These are phyloP conservation scores for Leccinum barrowsii DNA, from an alignment of 768 basidiomycete genomes.

Conservation along the genomic window DNA sequence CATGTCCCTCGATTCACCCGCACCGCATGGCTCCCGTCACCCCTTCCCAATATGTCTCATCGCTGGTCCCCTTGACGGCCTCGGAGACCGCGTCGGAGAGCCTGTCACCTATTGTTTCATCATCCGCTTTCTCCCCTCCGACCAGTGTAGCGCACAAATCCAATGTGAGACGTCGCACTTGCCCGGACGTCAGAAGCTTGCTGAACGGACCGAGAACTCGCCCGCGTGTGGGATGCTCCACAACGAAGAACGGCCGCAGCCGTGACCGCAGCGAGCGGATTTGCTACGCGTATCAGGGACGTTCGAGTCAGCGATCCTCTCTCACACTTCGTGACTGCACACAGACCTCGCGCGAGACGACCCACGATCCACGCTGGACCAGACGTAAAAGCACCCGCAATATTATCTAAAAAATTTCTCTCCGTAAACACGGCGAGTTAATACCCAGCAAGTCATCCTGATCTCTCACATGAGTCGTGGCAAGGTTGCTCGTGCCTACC, in stretches of 20 bases:
- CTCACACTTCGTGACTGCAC: not conserved
- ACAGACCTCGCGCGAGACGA: slow-evolving; percentile 45
- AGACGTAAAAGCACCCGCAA: slow-evolving; percentile 61
- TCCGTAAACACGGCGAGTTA: slow-evolving; percentile 5
- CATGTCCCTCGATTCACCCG: slow-evolving; percentile 26
- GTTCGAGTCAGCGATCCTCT: slow-evolving; percentile 10
- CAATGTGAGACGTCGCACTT: slow-evolving; percentile 55
- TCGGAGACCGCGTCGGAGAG: slow-evolving; percentile 23
- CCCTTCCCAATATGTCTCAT: slow-evolving; percentile 31
- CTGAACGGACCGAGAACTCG: slow-evolving; percentile 72
- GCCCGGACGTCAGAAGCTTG: slow-evolving; percentile 47
- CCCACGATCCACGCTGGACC: slow-evolving; percentile 49
- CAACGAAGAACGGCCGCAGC: slow-evolving; percentile 75
- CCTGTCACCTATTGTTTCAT: slow-evolving; percentile 11
- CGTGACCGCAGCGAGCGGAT: slow-evolving; percentile 51
- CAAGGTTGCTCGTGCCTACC: slow-evolving; percentile 53
- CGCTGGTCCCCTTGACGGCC: slow-evolving; percentile 28
- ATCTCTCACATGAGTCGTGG: slow-evolving; percentile 55
- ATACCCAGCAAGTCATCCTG: not conserved
- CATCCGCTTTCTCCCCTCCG: slow-evolving; percentile 1
- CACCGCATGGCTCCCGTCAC: slow-evolving; percentile 25
- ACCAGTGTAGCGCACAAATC: slow-evolving; percentile 49
- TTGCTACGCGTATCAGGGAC: slow-evolving; percentile 35
- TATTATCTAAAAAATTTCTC: slow-evolving; percentile 40
- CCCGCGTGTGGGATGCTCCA: slow-evolving; percentile 74